These are phyloP conservation scores for Cutaneotrichosporon sp. DNA, from an alignment of 1,284 basidiomycete genomes.

Conservation along the genomic window DNA sequence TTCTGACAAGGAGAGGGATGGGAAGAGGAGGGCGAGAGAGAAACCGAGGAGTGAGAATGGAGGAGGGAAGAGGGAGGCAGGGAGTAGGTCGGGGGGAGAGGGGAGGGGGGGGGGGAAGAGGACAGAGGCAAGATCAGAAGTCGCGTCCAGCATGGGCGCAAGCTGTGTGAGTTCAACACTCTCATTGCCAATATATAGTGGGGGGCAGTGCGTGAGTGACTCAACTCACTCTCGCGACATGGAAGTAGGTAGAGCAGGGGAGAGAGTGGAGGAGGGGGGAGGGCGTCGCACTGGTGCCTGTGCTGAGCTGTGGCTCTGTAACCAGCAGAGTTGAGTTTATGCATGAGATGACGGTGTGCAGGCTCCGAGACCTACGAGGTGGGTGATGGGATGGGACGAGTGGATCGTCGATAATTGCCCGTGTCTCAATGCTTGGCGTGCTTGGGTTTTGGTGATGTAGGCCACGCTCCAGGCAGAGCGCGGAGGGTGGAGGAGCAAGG, in stretches of 20 bases:
- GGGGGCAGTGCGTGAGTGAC: conserved; percentile 17
- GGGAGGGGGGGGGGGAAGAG: neutral
- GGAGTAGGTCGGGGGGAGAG: neutral
- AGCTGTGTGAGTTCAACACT: conserved; percentile 28
- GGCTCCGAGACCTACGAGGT: too few species aligned
- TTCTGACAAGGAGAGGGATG: neutral
- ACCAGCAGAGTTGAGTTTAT: conserved; percentile 22
- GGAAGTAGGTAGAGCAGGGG: conserved; percentile 16
- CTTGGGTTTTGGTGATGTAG: too few species aligned
- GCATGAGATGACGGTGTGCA: neutral
- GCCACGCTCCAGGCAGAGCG: too few species aligned
- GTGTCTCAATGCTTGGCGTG: too few species aligned
- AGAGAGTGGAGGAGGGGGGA: conserved; percentile 13
- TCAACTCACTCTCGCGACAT: conserved; percentile 15
- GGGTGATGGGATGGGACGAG: neutral
- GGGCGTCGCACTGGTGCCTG: neutral
- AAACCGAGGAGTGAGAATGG: neutral
- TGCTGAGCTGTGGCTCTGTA: conserved; percentile 17
- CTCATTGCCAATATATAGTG: conserved; percentile 13
- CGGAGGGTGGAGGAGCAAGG: too few species aligned
- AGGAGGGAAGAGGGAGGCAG: neutral
- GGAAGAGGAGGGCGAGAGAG: neutral
- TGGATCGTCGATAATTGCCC: neutral
- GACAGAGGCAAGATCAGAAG: conserved; percentile 9
- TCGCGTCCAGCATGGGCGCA: conserved; percentile 5